Evolutionary conservation across 208 protist genomes (phyloP).

Genomic region (Crithidia brevicula): DNA sequence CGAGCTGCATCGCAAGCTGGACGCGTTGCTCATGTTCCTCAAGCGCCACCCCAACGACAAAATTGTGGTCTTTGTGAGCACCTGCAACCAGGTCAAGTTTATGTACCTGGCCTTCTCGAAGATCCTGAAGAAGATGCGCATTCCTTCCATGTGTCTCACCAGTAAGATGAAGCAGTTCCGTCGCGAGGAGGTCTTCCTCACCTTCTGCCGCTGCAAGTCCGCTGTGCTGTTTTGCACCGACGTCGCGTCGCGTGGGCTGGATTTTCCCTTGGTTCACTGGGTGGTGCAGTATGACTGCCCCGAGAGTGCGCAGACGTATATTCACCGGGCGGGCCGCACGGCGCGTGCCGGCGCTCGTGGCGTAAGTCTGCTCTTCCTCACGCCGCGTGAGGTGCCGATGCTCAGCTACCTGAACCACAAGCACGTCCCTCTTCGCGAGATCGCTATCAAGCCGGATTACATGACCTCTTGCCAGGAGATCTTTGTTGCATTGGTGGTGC

Average conservation of each 20-base stretch:
- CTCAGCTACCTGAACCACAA: slow-evolving; percentile 91
- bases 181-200: slow-evolving; percentile 91
- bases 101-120: slow-evolving; percentile 92
- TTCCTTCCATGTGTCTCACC: slow-evolving; percentile 92
- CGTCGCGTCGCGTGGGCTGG: slow-evolving; percentile 97
- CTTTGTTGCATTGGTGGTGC: slow-evolving; percentile 92
- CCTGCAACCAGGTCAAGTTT: slow-evolving; percentile 97
- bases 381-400: slow-evolving; percentile 96
- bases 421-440: slow-evolving; percentile 78
- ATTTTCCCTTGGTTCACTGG: slow-evolving; percentile 99
- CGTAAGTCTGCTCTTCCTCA: slow-evolving; percentile 97
- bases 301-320: slow-evolving; percentile 98
- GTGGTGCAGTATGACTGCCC: slow-evolving; percentile 99
- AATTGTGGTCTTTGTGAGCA: slow-evolving; percentile 98
- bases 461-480: slow-evolving; percentile 83
- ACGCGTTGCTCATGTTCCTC: slow-evolving; percentile 98
- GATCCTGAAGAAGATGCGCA: slow-evolving; percentile 92
- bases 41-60: slow-evolving; percentile 96
- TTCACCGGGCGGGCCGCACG: slow-evolving; percentile 98
- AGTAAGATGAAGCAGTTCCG: slow-evolving; percentile 95
- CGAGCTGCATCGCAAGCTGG: slow-evolving; percentile 95
- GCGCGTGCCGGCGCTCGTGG: slow-evolving; percentile 94
- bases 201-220: slow-evolving; percentile 88
- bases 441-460: slow-evolving; percentile 82
- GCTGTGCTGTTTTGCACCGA: slow-evolving; percentile 98